phyloP scores from a whole-genome alignment of 2,329 filamentous ascomycete genomes.

The Fusarium cyanostomum region DNA sequence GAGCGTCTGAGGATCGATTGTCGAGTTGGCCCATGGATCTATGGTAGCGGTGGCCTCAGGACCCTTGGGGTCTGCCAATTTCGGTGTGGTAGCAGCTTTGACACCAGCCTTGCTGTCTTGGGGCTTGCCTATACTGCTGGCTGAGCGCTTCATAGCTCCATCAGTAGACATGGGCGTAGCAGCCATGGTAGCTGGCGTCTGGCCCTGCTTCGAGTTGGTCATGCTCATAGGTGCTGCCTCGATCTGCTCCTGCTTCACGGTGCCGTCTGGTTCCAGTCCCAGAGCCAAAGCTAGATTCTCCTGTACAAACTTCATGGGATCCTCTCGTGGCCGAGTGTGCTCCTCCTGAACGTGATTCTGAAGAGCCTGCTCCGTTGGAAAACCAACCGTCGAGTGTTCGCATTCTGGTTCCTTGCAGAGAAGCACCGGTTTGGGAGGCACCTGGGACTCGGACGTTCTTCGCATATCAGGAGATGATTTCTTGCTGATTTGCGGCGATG shows the following conservation, averaged over 20 bases:
- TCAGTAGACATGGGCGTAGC: constrained; percentile 62
- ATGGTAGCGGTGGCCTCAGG: constrained; percentile 31
- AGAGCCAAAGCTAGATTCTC: constrained; percentile 61
- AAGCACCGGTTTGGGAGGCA: constrained; percentile 54
- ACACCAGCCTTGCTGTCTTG: constrained; percentile 47
- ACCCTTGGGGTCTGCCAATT: constrained; percentile 44
- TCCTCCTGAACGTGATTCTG: constrained; percentile 66
- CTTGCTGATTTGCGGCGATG: constrained; percentile 61
- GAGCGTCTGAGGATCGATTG: constrained; percentile 60
- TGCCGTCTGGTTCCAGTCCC: constrained; percentile 63
- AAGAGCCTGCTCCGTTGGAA: constrained; percentile 63
- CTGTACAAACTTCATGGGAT: constrained; percentile 63
- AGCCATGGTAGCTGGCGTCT: constrained; percentile 55
- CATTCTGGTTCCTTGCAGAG: constrained; percentile 65
- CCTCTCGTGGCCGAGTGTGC: constrained; percentile 63
- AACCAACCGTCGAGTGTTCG: constrained; percentile 59
- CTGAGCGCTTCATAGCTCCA: constrained; percentile 61
- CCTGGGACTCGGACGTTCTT: constrained; percentile 43
- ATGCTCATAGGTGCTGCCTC: constrained; percentile 52
- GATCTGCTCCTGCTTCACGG: constrained; percentile 49
- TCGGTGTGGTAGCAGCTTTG: constrained; percentile 45
- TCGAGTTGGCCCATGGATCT: constrained; percentile 54
- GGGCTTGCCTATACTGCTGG: constrained; percentile 56
- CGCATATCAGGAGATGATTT: constrained; percentile 58
- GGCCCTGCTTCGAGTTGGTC: constrained; percentile 59